phyloP scores from a whole-genome alignment of 108 stramenopile species.

The Epithemia pelagica region DNA sequence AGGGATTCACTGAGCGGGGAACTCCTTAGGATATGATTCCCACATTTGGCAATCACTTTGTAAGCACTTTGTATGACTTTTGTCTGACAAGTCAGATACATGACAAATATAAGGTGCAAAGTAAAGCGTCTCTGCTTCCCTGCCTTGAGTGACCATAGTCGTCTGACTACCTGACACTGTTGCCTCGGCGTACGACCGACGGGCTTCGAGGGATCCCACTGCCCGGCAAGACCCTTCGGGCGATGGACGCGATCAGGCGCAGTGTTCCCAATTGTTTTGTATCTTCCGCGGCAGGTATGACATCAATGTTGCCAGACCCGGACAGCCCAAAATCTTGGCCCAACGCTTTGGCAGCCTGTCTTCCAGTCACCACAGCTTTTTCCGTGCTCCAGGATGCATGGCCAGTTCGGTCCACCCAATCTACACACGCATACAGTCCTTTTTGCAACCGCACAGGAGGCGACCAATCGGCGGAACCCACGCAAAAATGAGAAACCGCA shows the following conservation, averaged over 20 bases:
- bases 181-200: no score
- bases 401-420: conserved; percentile 71
- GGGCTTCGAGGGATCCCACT: no score
- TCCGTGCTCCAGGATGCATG: conserved; percentile 79
- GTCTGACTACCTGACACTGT: no score
- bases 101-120: no score
- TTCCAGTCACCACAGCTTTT: conserved; percentile 74
- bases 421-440: conserved; percentile 61
- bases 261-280: conserved; percentile 49
- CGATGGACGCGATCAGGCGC: conserved; percentile 30
- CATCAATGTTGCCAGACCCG: conserved; percentile 2
- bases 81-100: no score
- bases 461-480: conserved; percentile 46
- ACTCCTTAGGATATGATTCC: no score
- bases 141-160: no score
- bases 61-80: no score
- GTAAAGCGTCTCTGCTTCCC: no score
- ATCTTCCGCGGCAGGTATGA: conserved; percentile 64
- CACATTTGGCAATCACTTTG: no score
- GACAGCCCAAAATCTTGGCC: conserved; percentile 43
- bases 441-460: conserved; percentile 44
- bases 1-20: no score
- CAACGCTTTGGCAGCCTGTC: conserved; percentile 57
- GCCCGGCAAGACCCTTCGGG: background rate
- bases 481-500: conserved; percentile 75